phyloP scores from a whole-genome alignment of 768 basidiomycete species.

The Termitomyces sp. region DNA sequence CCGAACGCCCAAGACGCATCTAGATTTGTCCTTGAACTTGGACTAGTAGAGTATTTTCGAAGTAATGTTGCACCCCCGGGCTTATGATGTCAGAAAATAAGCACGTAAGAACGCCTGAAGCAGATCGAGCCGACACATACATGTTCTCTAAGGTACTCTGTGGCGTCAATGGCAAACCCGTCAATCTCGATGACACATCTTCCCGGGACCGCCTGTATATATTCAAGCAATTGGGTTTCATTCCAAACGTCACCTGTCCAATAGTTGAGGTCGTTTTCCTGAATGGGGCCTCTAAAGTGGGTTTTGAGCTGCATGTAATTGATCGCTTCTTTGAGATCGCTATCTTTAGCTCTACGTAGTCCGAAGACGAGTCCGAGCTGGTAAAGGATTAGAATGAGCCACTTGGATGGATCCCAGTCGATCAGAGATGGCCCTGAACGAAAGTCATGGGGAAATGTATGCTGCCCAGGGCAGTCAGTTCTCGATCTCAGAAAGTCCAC shows the following conservation, averaged over 20 bases:
- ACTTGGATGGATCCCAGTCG: slow-evolving; percentile 84
- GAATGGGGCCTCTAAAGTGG: background rate
- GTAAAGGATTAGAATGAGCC: slow-evolving; percentile 60
- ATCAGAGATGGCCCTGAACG: slow-evolving; percentile 55
- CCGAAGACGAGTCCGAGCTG: slow-evolving; percentile 41
- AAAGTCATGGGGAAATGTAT: slow-evolving; percentile 78
- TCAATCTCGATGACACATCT: slow-evolving; percentile 54
- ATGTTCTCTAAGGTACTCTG: slow-evolving; percentile 60
- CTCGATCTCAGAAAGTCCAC: slow-evolving; percentile 14
- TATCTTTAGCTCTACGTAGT: slow-evolving; percentile 20
- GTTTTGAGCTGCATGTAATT: background rate
- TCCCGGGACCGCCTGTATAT: slow-evolving; percentile 26
- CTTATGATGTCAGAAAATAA: background rate
- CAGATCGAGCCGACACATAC: slow-evolving; percentile 36
- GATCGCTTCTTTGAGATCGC: background rate
- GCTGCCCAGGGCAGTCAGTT: slow-evolving; percentile 32
- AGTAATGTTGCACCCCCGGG: background rate
- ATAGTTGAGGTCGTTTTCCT: background rate
- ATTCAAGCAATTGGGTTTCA: slow-evolving; percentile 26
- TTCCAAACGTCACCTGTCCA: slow-evolving; percentile 31
- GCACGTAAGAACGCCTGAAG: background rate
- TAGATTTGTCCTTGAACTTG: slow-evolving; percentile 14
- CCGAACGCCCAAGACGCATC: slow-evolving; percentile 64
- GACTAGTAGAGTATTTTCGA: background rate
- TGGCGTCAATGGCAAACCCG: slow-evolving; percentile 59